Evolutionary conservation across 257 asterid genomes (phyloP).

Genomic region (Catharanthus roseus): DNA sequence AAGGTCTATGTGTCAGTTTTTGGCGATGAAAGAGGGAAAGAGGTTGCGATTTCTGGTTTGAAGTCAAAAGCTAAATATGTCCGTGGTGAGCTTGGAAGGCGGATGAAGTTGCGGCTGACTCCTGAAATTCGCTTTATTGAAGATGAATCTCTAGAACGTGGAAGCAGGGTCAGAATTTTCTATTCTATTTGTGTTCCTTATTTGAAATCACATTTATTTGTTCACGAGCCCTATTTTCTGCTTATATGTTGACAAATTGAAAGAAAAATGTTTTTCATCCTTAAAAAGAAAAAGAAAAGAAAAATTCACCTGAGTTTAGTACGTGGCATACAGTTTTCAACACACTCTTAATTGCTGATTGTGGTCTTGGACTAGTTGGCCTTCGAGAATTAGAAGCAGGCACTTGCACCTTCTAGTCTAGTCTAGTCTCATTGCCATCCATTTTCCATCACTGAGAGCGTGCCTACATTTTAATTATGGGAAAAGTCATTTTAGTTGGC

Average conservation of each 20-base stretch:
- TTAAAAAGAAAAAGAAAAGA: not conserved
- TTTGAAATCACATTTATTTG: constrained; percentile 4
- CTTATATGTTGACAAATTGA: not conserved
- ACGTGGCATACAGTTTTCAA: not conserved
- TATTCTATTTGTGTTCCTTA: not conserved
- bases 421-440: not conserved
- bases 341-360: not conserved
- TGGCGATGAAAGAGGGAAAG: constrained; percentile 98
- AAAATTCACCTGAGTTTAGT: not conserved
- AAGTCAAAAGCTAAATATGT: constrained; percentile 89
- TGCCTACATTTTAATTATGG: no score
- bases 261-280: not conserved
- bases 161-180: constrained; percentile 82
- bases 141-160: constrained; percentile 90
- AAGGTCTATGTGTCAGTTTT: constrained; percentile 94
- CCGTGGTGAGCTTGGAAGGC: constrained; percentile 80
- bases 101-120: constrained; percentile 92
- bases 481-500: not conserved
- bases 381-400: not conserved
- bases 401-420: not conserved
- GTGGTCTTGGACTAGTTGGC: not conserved
- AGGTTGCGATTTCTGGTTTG: constrained; percentile 88
- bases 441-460: not conserved
- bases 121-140: constrained; percentile 94
- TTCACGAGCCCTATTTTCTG: not conserved